A percentile compares a stretch with the other conserved stretches of the same genome.
Conservation (phyloP, 148 eudicot species). For the Rhododendron williamsianum region DNA sequence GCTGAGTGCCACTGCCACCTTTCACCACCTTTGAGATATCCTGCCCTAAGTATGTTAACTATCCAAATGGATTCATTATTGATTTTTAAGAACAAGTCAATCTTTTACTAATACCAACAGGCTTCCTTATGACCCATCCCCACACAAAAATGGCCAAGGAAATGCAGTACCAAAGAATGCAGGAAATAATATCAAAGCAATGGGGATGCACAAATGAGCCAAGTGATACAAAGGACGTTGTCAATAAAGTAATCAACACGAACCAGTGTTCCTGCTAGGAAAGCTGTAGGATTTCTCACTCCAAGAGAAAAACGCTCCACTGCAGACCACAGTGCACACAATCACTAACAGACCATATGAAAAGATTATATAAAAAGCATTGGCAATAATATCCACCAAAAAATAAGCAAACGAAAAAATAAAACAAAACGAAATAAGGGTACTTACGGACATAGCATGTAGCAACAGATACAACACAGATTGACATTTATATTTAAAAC, state of each 20-base stretch:
- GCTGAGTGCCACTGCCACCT: not conserved
- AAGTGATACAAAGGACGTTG: not conserved
- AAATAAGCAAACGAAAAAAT: not conserved
- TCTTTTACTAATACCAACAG: not conserved
- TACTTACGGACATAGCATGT: not conserved
- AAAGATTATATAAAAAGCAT: not conserved
- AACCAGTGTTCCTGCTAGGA: conserved; percentile 91
- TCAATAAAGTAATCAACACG: conserved; percentile 15
- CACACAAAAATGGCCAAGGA: not conserved
- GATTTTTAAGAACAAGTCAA: not conserved
- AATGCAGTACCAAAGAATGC: not conserved
- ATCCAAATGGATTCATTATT: not conserved
- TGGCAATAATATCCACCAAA: not conserved
- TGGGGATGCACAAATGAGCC: not conserved
- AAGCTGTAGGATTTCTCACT: conserved; percentile 89
- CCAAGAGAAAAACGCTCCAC: conserved; percentile 90
- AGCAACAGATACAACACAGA: not conserved
- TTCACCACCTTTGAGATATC: not conserved
- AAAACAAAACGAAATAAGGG: not conserved
- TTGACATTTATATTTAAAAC: not conserved
- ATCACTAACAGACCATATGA: conserved; percentile 14
- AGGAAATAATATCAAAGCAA: not conserved
- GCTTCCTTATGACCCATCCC: not conserved
- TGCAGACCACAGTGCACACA: conserved; percentile 30
- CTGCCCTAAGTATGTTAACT: not conserved